phyloP scores from a whole-genome alignment of 805 yeast genomes.

The Metschnikowia similis region DNA sequence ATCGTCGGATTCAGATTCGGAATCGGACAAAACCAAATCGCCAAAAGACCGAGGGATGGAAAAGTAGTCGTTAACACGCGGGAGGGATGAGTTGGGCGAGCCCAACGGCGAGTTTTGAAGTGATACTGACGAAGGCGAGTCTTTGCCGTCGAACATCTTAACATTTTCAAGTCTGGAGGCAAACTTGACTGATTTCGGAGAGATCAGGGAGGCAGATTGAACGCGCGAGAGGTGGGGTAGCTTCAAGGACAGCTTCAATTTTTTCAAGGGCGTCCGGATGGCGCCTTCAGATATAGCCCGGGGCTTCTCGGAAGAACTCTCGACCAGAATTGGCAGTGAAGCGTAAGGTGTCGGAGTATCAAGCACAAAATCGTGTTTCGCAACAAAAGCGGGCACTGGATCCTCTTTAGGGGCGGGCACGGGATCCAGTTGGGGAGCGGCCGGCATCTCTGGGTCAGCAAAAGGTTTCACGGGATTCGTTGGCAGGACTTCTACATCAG shows the following conservation, averaged over 20 bases:
- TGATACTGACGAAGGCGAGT: conserved; percentile 62
- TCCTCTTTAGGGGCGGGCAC: not conserved
- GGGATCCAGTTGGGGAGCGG: not conserved
- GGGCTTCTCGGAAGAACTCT: not conserved
- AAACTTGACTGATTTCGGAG: conserved; percentile 56
- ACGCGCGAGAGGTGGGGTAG: conserved; percentile 19
- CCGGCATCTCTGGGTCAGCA: not conserved
- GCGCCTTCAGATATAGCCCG: conserved; percentile 1
- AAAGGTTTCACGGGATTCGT: not conserved
- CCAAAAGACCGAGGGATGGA: conserved; percentile 18
- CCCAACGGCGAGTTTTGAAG: conserved; percentile 48
- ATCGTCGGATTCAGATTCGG: conserved; percentile 15
- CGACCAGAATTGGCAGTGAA: not conserved
- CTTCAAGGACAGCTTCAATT: conserved; percentile 23
- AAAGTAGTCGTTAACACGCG: conserved; percentile 22
- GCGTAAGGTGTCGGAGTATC: too few relatives aligned
- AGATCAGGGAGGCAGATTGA: conserved; percentile 25
- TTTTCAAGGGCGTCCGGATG: conserved; percentile 12
- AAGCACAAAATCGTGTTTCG: not conserved
- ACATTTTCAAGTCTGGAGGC: conserved; percentile 58
- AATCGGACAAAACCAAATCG: conserved; percentile 19
- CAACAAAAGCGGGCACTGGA: not conserved
- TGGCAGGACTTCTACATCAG: not conserved
- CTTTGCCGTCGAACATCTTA: conserved; percentile 58
- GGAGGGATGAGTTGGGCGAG: conserved; percentile 23